Conservation (phyloP, 148 eudicot genomes). For the Silene uniflora region DNA sequence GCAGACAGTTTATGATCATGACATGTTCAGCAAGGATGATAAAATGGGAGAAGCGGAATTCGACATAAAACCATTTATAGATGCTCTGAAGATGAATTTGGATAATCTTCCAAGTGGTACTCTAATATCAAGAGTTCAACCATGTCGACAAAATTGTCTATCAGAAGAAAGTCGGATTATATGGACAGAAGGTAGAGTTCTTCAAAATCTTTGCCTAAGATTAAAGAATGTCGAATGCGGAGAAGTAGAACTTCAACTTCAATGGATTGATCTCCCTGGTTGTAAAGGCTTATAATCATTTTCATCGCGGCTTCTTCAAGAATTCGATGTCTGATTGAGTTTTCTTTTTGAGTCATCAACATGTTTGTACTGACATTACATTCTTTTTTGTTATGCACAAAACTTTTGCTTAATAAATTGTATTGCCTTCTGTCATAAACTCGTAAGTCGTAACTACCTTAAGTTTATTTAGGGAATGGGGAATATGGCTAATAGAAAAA, state of each 20-base stretch:
- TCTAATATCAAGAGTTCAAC: slow-evolving; percentile 26
- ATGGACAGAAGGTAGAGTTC: slow-evolving; percentile 24
- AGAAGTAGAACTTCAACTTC: slow-evolving; percentile 38
- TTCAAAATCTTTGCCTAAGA: slow-evolving; percentile 38
- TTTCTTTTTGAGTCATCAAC: no score
- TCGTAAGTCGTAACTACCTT: no score
- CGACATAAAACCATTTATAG: slow-evolving; percentile 35
- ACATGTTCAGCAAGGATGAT: slow-evolving; percentile 42
- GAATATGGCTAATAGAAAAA: no score
- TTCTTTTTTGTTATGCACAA: no score
- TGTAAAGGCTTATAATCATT: slow-evolving; percentile 19
- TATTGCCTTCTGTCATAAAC: no score
- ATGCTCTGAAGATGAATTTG: slow-evolving; percentile 34
- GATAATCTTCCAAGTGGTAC: slow-evolving; percentile 34
- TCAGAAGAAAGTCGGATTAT: slow-evolving; percentile 43
- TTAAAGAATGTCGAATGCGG: slow-evolving; percentile 41
- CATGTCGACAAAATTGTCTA: slow-evolving; percentile 32
- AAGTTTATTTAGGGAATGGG: no score
- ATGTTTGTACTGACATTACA: no score
- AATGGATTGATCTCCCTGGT: slow-evolving; percentile 44
- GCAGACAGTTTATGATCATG: slow-evolving; percentile 40
- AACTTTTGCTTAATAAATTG: no score
- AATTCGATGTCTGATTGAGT: not conserved
- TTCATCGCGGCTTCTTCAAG: not conserved
- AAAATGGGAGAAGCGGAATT: slow-evolving; percentile 48